Evolutionary conservation across 2,329 filamentous ascomycete species (phyloP).

Genomic region (Calonectria montana): DNA sequence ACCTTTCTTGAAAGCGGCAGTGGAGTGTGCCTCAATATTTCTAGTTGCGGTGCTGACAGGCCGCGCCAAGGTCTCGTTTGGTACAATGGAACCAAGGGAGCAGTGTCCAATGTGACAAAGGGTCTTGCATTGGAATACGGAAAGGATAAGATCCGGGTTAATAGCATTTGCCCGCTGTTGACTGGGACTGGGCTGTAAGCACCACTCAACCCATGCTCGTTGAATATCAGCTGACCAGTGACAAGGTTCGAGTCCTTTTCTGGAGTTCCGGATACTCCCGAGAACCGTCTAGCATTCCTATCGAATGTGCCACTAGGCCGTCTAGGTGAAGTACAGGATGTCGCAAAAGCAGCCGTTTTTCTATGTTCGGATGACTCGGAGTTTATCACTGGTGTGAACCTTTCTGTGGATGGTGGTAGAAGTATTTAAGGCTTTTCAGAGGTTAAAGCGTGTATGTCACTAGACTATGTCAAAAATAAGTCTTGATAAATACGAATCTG

Average conservation of each 20-base stretch:
- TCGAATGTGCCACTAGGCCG: not conserved
- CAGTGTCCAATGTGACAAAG: not conserved
- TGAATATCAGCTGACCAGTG: not conserved
- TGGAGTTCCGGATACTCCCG: not conserved
- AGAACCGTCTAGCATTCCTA: not conserved
- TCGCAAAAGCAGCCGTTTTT: not conserved
- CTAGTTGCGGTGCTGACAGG: not conserved
- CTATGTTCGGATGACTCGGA: not conserved
- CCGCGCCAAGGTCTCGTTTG: not conserved
- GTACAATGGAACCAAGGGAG: constrained; percentile 1
- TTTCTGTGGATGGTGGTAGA: not conserved
- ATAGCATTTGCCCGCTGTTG: not conserved
- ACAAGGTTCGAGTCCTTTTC: not conserved
- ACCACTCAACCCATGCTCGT: fast-evolving
- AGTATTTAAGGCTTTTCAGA: not conserved
- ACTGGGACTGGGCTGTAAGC: not conserved
- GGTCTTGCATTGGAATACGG: not conserved
- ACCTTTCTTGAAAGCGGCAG: not conserved
- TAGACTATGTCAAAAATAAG: no score
- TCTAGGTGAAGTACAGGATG: not conserved
- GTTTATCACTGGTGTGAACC: not conserved
- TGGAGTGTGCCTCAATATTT: not conserved
- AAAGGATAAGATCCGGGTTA: not conserved
- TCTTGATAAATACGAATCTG: no score
- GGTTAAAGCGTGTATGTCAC: no score